Conservation (phyloP, 2,329 filamentous ascomycete genomes). For the Talaromyces sp. region DNA sequence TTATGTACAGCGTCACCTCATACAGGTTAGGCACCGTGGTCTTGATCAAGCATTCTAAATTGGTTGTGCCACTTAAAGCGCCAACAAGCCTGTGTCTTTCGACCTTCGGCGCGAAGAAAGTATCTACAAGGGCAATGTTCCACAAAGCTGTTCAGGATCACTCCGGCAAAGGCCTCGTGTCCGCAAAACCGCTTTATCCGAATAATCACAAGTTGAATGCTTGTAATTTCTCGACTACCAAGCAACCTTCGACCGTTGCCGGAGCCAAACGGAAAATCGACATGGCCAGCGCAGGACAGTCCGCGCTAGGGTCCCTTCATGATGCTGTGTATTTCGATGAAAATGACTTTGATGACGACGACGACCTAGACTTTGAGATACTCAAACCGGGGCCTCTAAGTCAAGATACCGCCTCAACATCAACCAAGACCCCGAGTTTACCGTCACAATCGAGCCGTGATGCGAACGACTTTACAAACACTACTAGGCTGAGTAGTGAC, state of each 20-base stretch:
- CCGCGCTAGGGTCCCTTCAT: constrained; percentile 40
- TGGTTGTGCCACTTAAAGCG: constrained; percentile 19
- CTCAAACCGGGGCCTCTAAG: constrained; percentile 28
- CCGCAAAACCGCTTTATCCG: constrained; percentile 30
- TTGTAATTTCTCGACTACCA: constrained; percentile 12
- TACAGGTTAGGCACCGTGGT: constrained; percentile 17
- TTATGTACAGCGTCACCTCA: constrained; percentile 14
- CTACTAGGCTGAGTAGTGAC: background rate
- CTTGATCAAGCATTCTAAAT: constrained; percentile 21
- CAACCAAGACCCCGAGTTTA: background rate
- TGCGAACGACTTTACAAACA: background rate
- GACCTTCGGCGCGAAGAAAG: constrained; percentile 16
- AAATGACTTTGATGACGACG: constrained; percentile 82
- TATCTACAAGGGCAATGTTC: constrained; percentile 29
- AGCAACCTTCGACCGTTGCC: constrained; percentile 22
- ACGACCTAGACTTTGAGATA: constrained; percentile 56
- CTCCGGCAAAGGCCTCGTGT: constrained; percentile 20
- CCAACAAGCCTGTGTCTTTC: constrained; percentile 24
- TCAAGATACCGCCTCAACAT: constrained; percentile 5
- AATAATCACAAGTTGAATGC: constrained; percentile 26
- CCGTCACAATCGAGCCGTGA: background rate
- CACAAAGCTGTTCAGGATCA: constrained; percentile 39
- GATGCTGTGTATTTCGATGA: constrained; percentile 61
- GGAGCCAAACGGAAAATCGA: constrained; percentile 39
- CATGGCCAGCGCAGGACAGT: constrained; percentile 25